These are phyloP conservation scores for Schoenoplectus tabernaemontani DNA, from an alignment of 202 grass and related monocot genomes.

Conservation along the genomic window DNA sequence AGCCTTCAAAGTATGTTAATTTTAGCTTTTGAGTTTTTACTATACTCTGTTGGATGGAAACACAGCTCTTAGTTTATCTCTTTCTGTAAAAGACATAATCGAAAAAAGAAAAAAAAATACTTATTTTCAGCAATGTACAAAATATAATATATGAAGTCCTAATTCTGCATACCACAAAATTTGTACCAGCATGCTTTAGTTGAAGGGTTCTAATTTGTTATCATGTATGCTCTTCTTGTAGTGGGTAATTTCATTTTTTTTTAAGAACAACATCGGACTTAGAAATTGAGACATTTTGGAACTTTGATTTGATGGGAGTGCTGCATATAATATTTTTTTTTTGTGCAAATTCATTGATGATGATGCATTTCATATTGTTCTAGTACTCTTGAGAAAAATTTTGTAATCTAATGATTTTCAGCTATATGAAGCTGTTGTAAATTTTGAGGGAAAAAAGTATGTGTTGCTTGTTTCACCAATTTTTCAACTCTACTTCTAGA, in stretches of 20 bases:
- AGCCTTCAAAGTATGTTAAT: background rate
- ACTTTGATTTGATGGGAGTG: background rate
- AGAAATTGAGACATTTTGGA: background rate
- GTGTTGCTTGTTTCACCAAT: background rate
- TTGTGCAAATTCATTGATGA: background rate
- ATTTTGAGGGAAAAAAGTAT: background rate
- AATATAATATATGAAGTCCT: background rate
- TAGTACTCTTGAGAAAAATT: background rate
- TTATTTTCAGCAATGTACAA: background rate
- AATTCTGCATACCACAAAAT: background rate
- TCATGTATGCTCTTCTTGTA: background rate
- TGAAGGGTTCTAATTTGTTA: background rate
- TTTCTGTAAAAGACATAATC: background rate
- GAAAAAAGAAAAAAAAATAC: background rate
- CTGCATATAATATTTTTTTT: background rate
- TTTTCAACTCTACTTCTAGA: conserved; percentile 31
- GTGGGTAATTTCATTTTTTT: background rate
- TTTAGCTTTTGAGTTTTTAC: background rate
- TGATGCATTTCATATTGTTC: too few relatives aligned
- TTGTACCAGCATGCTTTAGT: background rate
- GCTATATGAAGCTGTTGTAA: background rate
- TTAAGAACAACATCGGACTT: background rate
- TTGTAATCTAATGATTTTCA: background rate
- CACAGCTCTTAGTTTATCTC: background rate
- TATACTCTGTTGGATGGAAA: background rate